Evolutionary conservation across 371 early-diverging fungal genomes (phyloP), one percentile per base, ranked within the genome.

Genomic region (Conidiobolus incongruus): DNA sequence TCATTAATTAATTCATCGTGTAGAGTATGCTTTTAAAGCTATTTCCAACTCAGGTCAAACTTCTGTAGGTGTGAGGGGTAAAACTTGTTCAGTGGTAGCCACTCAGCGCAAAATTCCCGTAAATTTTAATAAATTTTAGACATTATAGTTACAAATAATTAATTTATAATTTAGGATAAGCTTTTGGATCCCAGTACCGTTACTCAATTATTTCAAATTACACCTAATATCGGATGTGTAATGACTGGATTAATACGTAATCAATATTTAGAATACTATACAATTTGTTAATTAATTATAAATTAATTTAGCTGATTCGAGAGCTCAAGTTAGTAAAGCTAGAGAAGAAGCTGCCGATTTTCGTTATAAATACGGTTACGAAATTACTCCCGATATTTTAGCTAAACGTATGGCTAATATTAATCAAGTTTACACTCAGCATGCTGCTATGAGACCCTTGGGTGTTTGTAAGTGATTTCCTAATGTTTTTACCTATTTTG

Each of bases 1-100:
- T 7, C n/a, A 41, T 21, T 12, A 15, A 38, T 38, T 21, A 1
- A 12, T 23, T 10, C 17, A n/a, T 36, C 22, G 35, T 23, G 31
- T 62, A 92, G 98, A 97, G 56, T 97, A 97, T 67, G 96, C 98
- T 30, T 95, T 95, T 66, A 97, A 97, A 64, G 98, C 96, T 16
- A 95, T 97, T 54, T 75, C 89, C 21, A 91, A 87, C 56, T 75
- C 86, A 32, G 92, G 88, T 35, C 63, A 86, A 48, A 97, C 98
- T 13, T 82, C 91, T 19, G 78, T 97, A 30, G 96, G 89, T 36
- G 78, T 95, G 26, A 77, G 90, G 44, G 95, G 96, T 38, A 75
- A 87, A 54, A 90, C 89, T 61, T 75, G 81, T 47, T 81, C 75
- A 39, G 96, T 94, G 16, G 69, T 94, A 39, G 80, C 81, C 47